A percentile compares a stretch with the other conserved stretches of the same genome.
phyloP scores from a whole-genome alignment of 192 early-diverging fungal genomes.

The Linnemannia schmuckeri region DNA sequence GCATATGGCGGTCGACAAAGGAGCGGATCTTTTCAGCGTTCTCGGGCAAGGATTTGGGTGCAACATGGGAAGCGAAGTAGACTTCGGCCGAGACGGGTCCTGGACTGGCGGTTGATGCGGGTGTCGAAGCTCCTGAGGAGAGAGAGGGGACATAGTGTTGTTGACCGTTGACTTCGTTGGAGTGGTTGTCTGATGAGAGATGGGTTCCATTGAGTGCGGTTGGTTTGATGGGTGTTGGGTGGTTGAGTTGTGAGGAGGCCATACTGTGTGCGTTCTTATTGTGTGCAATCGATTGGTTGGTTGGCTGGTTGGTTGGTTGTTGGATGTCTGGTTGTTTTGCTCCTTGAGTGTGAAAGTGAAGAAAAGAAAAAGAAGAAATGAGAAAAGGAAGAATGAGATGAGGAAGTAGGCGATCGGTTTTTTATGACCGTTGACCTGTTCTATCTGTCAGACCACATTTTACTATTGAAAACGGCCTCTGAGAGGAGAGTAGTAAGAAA shows the following conservation, averaged over 20 bases:
- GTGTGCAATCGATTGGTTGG: background rate
- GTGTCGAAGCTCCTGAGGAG: constrained; percentile 32
- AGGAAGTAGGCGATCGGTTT: background rate
- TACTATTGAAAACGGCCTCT: too few relatives aligned
- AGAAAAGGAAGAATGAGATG: background rate
- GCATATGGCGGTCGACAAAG: constrained; percentile 70
- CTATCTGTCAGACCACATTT: too few relatives aligned
- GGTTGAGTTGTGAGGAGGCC: constrained; percentile 17
- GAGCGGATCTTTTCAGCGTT: constrained; percentile 67
- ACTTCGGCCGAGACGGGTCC: constrained; percentile 66
- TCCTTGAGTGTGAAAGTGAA: constrained; percentile 2
- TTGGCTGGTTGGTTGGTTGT: background rate
- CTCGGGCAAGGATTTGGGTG: constrained; percentile 74
- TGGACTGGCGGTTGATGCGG: constrained; percentile 35
- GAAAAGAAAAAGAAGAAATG: background rate
- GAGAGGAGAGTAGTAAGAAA: too few relatives aligned
- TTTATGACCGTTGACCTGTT: background rate
- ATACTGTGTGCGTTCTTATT: background rate
- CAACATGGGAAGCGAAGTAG: constrained; percentile 79
- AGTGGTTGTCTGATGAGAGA: constrained; percentile 1
- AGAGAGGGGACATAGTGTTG: constrained; percentile 10
- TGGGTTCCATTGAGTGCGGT: constrained; percentile 17
- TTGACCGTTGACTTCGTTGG: constrained; percentile 10
- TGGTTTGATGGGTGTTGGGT: constrained; percentile 34
- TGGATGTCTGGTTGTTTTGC: too few relatives aligned